These are phyloP conservation scores for Babesia ovis DNA, from an alignment of 169 alveolate species.

Conservation along the genomic window DNA sequence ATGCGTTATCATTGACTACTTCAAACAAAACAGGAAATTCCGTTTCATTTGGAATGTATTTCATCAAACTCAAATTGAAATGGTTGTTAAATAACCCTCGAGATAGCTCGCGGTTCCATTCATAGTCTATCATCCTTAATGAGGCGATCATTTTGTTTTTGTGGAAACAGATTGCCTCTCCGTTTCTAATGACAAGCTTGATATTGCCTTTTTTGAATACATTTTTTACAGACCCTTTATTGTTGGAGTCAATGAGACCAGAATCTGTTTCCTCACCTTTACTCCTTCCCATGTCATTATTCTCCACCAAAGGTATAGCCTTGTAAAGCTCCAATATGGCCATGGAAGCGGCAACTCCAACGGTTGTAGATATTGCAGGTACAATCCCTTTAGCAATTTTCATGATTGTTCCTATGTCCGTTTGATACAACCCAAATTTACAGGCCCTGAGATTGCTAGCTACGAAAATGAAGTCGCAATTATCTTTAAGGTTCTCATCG, in stretches of 20 bases:
- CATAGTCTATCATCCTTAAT: constrained; percentile 22
- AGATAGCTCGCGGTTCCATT: not conserved
- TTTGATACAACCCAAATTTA: constrained; percentile 41
- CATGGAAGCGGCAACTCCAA: constrained; percentile 58
- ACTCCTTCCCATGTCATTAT: not conserved
- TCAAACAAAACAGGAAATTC: constrained; percentile 22
- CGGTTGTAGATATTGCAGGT: constrained; percentile 66
- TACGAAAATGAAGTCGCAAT: constrained; percentile 21
- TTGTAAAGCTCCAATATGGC: constrained; percentile 52
- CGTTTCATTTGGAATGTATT: constrained; percentile 17
- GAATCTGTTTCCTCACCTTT: not conserved
- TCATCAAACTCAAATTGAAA: constrained; percentile 48
- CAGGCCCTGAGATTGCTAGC: constrained; percentile 60
- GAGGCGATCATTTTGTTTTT: constrained; percentile 14
- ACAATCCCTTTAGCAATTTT: constrained; percentile 45
- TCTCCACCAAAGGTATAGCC: not conserved
- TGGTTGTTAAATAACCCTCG: constrained; percentile 10
- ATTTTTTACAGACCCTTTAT: not conserved
- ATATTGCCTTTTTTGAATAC: not conserved
- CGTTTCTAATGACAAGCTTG: not conserved
- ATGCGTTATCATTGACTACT: constrained; percentile 25
- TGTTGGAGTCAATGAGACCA: too few species aligned
- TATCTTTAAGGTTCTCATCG: constrained; percentile 34
- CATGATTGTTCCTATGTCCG: constrained; percentile 23
- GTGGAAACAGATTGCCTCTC: constrained; percentile 5